Conservation (phyloP, 1,284 basidiomycete genomes). For the Puccinia horiana region DNA sequence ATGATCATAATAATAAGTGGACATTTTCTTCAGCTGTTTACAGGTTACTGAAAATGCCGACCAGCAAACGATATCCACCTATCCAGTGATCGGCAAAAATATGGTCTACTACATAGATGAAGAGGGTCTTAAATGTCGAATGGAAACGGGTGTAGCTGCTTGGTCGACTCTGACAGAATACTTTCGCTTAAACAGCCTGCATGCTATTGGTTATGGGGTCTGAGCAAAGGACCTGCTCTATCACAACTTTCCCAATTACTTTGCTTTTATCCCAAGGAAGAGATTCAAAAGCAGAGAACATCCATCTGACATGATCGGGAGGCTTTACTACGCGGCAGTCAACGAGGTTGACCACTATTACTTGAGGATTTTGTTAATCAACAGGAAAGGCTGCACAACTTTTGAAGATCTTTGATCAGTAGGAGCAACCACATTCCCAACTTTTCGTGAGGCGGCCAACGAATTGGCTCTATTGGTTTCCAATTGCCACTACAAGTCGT, state of each 20-base stretch:
- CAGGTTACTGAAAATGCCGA: background rate
- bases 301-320: background rate
- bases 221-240: background rate
- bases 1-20: too few relatives aligned
- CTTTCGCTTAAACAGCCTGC: background rate
- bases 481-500: background rate
- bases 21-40: background rate
- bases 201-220: background rate
- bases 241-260: background rate
- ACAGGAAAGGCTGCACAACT: background rate
- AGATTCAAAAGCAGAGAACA: background rate
- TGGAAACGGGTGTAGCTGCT: background rate
- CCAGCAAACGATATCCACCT: background rate
- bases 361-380: background rate
- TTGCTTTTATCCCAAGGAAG: background rate
- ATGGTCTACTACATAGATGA: background rate
- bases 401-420: background rate
- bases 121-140: background rate
- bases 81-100: background rate
- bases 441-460: slow-evolving; percentile 6
- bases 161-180: background rate
- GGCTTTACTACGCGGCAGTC: background rate
- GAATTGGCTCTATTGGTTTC: background rate
- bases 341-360: background rate
- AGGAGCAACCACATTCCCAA: background rate